phyloP scores from a whole-genome alignment of 2,329 filamentous ascomycete species.

The Penicillium hesseltinei region DNA sequence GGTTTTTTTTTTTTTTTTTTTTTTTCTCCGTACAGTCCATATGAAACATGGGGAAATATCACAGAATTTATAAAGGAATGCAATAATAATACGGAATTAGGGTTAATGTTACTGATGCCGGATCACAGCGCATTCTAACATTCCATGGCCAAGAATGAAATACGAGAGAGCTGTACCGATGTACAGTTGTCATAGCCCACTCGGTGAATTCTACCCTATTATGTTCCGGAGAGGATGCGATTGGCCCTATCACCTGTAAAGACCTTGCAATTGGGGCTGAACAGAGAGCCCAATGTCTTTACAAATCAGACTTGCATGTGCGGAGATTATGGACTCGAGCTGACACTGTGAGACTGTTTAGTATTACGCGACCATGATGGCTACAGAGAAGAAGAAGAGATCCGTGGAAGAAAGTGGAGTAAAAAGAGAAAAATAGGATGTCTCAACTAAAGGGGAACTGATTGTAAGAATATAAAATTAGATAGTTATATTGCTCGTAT shows the following conservation, averaged over 20 bases:
- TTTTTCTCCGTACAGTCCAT: background rate
- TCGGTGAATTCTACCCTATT: slow-evolving; percentile 8
- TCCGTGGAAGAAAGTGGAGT: slow-evolving; percentile 1
- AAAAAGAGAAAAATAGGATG: background rate
- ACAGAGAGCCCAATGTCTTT: background rate
- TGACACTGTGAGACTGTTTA: background rate
- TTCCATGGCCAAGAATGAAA: slow-evolving; percentile 7
- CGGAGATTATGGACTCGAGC: background rate
- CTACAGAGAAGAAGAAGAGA: background rate
- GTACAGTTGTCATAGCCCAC: slow-evolving; percentile 3
- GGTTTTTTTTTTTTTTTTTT: background rate
- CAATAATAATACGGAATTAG: background rate
- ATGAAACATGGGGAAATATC: background rate
- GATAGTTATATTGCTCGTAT: background rate
- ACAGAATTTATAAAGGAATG: background rate
- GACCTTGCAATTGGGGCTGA: slow-evolving; percentile 18
- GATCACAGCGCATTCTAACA: slow-evolving; percentile 1
- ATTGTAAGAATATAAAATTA: slow-evolving; percentile 1
- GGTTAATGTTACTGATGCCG: background rate
- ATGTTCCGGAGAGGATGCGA: slow-evolving; percentile 17
- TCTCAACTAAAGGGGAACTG: background rate
- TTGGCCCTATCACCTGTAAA: slow-evolving; percentile 12
- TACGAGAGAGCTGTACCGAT: background rate
- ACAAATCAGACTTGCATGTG: background rate
- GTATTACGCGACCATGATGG: slow-evolving; percentile 1